Evolutionary conservation across 2,329 filamentous ascomycete species (phyloP).

Genomic region (Remersonia thermophila): DNA sequence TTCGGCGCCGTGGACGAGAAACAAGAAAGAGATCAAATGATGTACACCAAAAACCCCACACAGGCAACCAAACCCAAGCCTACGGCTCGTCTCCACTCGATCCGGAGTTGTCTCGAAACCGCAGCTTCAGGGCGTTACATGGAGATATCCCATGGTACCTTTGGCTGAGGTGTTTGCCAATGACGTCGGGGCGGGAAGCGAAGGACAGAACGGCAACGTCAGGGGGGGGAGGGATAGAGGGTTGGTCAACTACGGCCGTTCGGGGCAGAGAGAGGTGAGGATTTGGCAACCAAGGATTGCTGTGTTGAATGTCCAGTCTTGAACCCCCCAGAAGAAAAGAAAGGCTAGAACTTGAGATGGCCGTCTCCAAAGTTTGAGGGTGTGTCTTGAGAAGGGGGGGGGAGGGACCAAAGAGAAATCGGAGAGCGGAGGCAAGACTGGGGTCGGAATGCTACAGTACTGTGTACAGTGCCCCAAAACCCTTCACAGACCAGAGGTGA

Average conservation of each 20-base stretch:
- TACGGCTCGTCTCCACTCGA: slow-evolving; percentile 12
- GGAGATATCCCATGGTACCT: slow-evolving; percentile 4
- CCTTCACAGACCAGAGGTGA: background rate
- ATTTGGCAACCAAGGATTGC: no score
- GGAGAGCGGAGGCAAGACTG: slow-evolving; percentile 9
- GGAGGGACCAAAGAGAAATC: slow-evolving; percentile 5
- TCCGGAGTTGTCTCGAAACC: slow-evolving; percentile 8
- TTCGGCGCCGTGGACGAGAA: slow-evolving; percentile 4
- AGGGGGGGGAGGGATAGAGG: no score
- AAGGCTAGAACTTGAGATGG: background rate
- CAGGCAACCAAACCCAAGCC: slow-evolving; percentile 7
- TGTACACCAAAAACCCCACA: slow-evolving; percentile 4
- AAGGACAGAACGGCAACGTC: no score
- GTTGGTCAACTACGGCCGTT: no score
- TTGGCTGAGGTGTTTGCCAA: background rate
- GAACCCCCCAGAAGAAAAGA: no score
- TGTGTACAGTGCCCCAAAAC: slow-evolving; percentile 5
- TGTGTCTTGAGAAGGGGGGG: no score
- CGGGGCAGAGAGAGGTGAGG: no score
- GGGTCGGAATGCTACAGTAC: slow-evolving; percentile 5
- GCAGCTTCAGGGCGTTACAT: slow-evolving; percentile 5
- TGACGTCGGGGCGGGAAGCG: no score
- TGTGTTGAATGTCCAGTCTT: no score
- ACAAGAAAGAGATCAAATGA: slow-evolving; percentile 16
- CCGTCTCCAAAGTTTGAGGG: slow-evolving; percentile 8